Conservation (phyloP, 2,329 filamentous ascomycete genomes). For the Rhytidhysteron rufulum region DNA sequence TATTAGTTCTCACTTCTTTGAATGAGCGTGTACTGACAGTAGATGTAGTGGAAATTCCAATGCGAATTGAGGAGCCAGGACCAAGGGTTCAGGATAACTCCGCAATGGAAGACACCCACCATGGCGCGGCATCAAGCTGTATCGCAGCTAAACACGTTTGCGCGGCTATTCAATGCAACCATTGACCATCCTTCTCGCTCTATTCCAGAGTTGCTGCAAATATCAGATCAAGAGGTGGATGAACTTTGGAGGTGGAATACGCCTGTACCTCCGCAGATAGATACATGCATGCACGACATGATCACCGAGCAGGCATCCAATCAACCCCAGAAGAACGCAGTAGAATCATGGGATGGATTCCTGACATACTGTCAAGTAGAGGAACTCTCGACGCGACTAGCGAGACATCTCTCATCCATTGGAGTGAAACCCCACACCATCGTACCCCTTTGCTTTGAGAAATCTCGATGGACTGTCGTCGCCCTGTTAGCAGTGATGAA, state of each 20-base stretch:
- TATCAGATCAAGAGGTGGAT: too few relatives aligned
- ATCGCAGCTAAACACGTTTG: too few relatives aligned
- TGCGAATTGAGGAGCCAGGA: too few relatives aligned
- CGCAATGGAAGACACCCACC: too few relatives aligned
- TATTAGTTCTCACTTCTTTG: too few relatives aligned
- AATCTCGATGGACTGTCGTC: slow-evolving; percentile 30
- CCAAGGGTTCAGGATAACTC: too few relatives aligned
- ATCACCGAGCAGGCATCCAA: slow-evolving; percentile 36
- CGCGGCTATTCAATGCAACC: too few relatives aligned
- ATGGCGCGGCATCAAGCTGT: too few relatives aligned
- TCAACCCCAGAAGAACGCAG: slow-evolving; percentile 33
- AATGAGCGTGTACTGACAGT: too few relatives aligned
- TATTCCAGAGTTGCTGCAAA: too few relatives aligned
- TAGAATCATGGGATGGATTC: slow-evolving; percentile 28
- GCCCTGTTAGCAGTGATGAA: slow-evolving; percentile 35
- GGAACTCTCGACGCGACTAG: slow-evolving; percentile 13
- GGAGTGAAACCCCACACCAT: slow-evolving; percentile 22
- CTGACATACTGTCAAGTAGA: slow-evolving; percentile 19
- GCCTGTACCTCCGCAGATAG: slow-evolving; percentile 39
- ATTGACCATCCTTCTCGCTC: too few relatives aligned
- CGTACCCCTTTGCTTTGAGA: slow-evolving; percentile 35
- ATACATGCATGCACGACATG: slow-evolving; percentile 48
- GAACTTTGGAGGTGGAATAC: slow-evolving; percentile 50
- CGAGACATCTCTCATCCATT: slow-evolving; percentile 2
- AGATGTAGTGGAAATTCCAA: too few relatives aligned